These are phyloP conservation scores for Nothophoma quercina DNA, from an alignment of 2,329 filamentous ascomycete species.

Conservation along the genomic window DNA sequence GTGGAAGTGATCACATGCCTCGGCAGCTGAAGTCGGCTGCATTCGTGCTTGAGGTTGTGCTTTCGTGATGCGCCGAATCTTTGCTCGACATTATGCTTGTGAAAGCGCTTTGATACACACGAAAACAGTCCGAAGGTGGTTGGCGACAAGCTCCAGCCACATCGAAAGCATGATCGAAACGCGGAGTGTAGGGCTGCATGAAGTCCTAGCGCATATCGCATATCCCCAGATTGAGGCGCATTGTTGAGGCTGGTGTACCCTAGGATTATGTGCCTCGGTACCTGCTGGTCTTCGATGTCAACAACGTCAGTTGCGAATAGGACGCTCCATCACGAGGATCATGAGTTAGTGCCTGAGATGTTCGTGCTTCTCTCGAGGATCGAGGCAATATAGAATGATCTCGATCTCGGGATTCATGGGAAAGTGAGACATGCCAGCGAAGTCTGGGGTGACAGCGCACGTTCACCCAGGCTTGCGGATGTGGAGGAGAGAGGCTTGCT, in stretches of 20 bases:
- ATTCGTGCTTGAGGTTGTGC: not conserved
- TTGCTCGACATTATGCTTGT: not conserved
- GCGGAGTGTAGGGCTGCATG: conserved; percentile 13
- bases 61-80: not conserved
- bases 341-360: not conserved
- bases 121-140: not conserved
- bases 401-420: not conserved
- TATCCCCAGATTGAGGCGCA: not conserved
- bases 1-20: conserved; percentile 13
- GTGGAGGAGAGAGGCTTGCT: not conserved
- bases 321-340: not conserved
- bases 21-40: conserved; percentile 4
- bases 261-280: not conserved
- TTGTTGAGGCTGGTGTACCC: not conserved
- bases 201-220: not conserved
- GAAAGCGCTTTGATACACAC: not conserved
- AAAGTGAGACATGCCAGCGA: conserved; percentile 26
- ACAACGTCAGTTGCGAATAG: not conserved
- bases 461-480: not conserved
- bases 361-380: not conserved
- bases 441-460: conserved; percentile 10
- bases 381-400: not conserved
- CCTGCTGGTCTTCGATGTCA: not conserved
- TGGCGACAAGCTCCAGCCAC: not conserved
- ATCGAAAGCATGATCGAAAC: not conserved